Conservation (phyloP, 495 filamentous ascomycete genomes). For the Penicillium manginii region DNA sequence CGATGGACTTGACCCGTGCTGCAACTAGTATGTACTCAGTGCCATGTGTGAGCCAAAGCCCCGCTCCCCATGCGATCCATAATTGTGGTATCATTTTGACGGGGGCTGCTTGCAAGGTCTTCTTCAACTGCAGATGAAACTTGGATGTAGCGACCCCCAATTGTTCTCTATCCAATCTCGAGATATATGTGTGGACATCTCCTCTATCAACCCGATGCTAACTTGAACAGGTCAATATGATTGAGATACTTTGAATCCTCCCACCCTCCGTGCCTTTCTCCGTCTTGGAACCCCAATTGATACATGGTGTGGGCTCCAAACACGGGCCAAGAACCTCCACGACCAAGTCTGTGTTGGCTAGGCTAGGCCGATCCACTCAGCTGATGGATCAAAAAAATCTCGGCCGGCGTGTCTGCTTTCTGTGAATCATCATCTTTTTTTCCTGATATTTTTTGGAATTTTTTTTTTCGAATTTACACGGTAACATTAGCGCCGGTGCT, state of each 20-base stretch:
- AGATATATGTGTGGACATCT: background rate
- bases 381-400: constrained; percentile 15
- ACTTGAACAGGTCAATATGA: background rate
- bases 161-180: background rate
- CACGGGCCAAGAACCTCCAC: constrained; percentile 12
- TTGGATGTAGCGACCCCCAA: background rate
- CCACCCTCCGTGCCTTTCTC: background rate
- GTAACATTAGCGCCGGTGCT: constrained; percentile 11
- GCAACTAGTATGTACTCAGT: constrained; percentile 12
- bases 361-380: constrained; percentile 13
- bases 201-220: background rate
- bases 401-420: background rate
- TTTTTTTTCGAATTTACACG: constrained; percentile 6
- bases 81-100: constrained; percentile 15
- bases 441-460: background rate
- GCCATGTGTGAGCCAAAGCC: constrained; percentile 27
- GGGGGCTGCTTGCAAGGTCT: background rate
- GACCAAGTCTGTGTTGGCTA: constrained; percentile 10
- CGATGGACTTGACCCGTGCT: constrained; percentile 19
- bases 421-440: background rate
- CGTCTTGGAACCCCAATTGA: background rate
- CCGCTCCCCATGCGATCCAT: constrained; percentile 20
- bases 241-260: background rate
- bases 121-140: background rate
- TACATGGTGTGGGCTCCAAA: constrained; percentile 8